Evolutionary conservation across 106 monocot species (phyloP), one percentile per base, ranked within the genome.

Genomic region (Phalaenopsis aphrodite): DNA sequence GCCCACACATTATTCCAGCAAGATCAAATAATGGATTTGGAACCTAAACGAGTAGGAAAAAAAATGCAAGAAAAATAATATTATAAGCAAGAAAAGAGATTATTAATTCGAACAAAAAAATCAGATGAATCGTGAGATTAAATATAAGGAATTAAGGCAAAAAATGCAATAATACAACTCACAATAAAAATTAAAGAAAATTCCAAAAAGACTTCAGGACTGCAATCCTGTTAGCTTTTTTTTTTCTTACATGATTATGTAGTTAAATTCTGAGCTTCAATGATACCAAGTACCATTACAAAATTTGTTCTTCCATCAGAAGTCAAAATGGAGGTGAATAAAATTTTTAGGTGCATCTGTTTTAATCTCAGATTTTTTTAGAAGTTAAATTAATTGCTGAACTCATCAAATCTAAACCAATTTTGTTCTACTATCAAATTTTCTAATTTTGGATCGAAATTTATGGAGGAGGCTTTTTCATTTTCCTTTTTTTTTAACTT

Each of bases 21-120:
- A 95, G 92, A 82, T 95, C 95, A 84, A 95, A 95, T n/a, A 95
- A 81, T 36, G 95, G 95, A 52, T 95, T 95, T 42, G 95, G 95
- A 23, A 95, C 90, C 95, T 95, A 82, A 79, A 19, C 39, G 48
- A 3, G 49, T 42, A 24, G 47, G 30, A 21, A 12, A 76, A 6
- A 17, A 52, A 15, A 6, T n/a, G 43, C 1, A 45, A 19, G 43
- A 45, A 45, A 74, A 74, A 42, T 6, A 12, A 38, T 64, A 71
- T 14, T 41, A 10, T 74, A 4, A 74, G 73, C 43, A 74, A 15
- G 52, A 52, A 12, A 15, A 71, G 64, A 12, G 39, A 41, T 71
- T 41, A 41, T 38, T 71, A 41, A 71, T 41, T 71, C 5, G 15
- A 71, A 71, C 14, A 41, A 71, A 65, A 14, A 65, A 65, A 6